Base-by-base conservation (phyloP, 495 filamentous ascomycete species). In the Neurospora sp. region DNA sequence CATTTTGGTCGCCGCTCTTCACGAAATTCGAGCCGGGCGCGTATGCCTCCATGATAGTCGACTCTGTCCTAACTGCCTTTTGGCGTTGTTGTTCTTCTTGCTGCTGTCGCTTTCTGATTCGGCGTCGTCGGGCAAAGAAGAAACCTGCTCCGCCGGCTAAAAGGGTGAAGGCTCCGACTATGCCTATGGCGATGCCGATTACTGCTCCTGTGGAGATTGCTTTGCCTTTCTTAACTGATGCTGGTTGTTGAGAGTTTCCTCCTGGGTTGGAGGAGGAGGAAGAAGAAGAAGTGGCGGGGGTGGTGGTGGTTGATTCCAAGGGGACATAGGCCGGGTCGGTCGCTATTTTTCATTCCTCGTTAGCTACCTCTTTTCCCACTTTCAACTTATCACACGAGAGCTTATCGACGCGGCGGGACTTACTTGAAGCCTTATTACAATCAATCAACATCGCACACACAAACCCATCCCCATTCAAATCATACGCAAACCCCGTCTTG, bases 381-480 rank as follows among this genome's bases (percentile, higher is more conserved):
- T 31, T 31, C 49, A 60, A 60, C 11, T 11, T 9, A 60, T 31
- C 11, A 20, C 49, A 27, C 7, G 14, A 62, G 27, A 31, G 27
- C 27, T 31, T 31, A 31, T 31, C 27, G 27, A 31, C 27, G 27
- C 27, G 27, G 27, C 27, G 27, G 35, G 4, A 78, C 80, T 74
- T 42, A 82, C 80, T n/a, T n/a, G n/a, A 35, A 4, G 81, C 54
- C 27, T 84, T 82, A 49, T 82, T 80, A 70, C 83, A 85, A n/a
- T 79, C 75, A 66, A 84, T 84, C 16, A 78, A 70, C 66, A 79
- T 76, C 18, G 75, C 77, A 72, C 83, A 85, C 7, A 72, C 70
- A 9, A 73, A 78, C 35, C 69, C 72, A 37, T 78, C 77, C 35
- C 80, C 80, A 0, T 20, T 73, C 39, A 84, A 85, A 35, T 82